phyloP scores from a whole-genome alignment of 352 stramenopile species.

The Phytophthora meadii region DNA sequence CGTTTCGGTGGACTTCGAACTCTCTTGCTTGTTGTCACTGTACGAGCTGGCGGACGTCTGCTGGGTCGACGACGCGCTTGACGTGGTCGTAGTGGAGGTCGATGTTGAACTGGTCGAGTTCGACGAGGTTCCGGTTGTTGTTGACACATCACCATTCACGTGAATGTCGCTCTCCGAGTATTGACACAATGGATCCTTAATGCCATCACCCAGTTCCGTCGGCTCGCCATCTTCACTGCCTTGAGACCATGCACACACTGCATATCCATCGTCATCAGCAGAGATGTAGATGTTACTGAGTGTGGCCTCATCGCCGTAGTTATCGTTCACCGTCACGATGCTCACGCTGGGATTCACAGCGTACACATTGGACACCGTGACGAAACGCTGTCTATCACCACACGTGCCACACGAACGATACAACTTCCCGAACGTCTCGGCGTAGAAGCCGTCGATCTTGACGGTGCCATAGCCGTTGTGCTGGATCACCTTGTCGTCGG shows the following conservation, averaged over 20 bases:
- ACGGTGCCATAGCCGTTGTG: constrained; percentile 54
- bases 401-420: constrained; percentile 54
- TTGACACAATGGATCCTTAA: constrained; percentile 39
- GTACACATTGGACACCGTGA: constrained; percentile 53
- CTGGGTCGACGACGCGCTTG: no score
- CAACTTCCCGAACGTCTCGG: constrained; percentile 53
- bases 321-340: constrained; percentile 53
- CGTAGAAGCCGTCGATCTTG: constrained; percentile 55
- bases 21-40: no score
- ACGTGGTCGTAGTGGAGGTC: not conserved
- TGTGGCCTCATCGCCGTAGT: constrained; percentile 46
- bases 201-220: constrained; percentile 43
- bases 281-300: constrained; percentile 51
- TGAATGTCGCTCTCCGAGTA: constrained; percentile 46
- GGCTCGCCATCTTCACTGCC: constrained; percentile 36
- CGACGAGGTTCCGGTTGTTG: constrained; percentile 19
- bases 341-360: constrained; percentile 46
- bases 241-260: constrained; percentile 41
- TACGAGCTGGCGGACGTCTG: no score
- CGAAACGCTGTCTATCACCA: constrained; percentile 44
- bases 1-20: no score
- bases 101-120: constrained; percentile 13
- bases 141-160: constrained; percentile 30
- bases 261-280: constrained; percentile 30
- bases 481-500: constrained; percentile 63